These are phyloP conservation scores for Raphanus hybrid DNA, from an alignment of 441 rosid genomes.

Conservation along the genomic window DNA sequence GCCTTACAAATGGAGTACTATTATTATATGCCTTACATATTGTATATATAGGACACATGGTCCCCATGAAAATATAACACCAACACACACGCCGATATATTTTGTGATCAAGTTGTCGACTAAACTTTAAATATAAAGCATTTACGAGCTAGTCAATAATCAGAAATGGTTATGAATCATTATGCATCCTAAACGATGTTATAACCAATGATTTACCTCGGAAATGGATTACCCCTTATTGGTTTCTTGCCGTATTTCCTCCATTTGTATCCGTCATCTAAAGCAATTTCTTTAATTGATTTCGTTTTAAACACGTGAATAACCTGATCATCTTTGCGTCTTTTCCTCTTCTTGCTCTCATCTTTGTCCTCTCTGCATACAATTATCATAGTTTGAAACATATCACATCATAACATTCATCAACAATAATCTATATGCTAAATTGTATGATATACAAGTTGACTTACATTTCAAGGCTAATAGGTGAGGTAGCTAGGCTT, in stretches of 20 bases:
- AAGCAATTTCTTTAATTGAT: background rate
- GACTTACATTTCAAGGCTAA: conserved; percentile 36
- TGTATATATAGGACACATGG: conserved; percentile 16
- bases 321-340: conserved; percentile 7
- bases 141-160: background rate
- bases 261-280: conserved; percentile 41
- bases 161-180: background rate
- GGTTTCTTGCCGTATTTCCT: conserved; percentile 43
- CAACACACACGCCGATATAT: conserved; percentile 1
- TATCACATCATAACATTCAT: background rate
- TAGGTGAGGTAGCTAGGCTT: conserved; percentile 33
- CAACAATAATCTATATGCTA: conserved; percentile 3
- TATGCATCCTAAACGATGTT: background rate
- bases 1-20: background rate
- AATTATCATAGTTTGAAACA: background rate
- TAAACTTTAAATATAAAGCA: background rate
- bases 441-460: background rate
- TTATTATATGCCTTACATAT: conserved; percentile 1
- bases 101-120: background rate
- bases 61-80: conserved; percentile 13
- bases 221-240: conserved; percentile 32
- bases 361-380: conserved; percentile 36
- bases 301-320: conserved; percentile 34
- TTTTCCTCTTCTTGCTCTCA: conserved; percentile 40
- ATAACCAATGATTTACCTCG: conserved; percentile 33